Evolutionary conservation across 495 filamentous ascomycete species (phyloP), one percentile per base, ranked within the genome.

Genomic region (Penicillium atrosanguineum): DNA sequence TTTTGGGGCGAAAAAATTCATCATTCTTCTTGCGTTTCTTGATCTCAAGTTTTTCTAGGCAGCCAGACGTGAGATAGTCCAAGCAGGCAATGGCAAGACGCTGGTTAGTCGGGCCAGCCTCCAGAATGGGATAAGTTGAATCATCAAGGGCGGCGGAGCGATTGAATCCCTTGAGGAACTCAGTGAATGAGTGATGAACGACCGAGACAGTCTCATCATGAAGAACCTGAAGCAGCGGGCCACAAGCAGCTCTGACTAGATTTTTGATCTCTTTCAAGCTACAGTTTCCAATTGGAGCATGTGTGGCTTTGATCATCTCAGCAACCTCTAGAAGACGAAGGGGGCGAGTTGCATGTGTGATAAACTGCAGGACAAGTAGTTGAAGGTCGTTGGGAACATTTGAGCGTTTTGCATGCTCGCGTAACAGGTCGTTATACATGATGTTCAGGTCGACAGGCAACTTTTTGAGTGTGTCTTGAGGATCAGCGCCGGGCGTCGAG

Each of bases 151-250:
- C 29, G 3, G 2, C 29, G 21, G 37, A 48, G 25, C 55, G 52
- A 18, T 48, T 56, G 20, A 23, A 18, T 18, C 55, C 53, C 16
- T 56, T 52, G 16, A 82, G 67, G 60, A 73, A 82, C 50, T 82
- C 80, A 1, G 77, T 80, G 21, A 82, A 71, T n/a, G 78, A 80
- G 57, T 81, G 80, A 42, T 83, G 80, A 26, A 81, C 65, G 6
- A 81, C 67, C 14, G 56, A 71, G 16, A 82, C 64, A 0, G 74
- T 78, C 53, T 82, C 78, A 44, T 82, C 75, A 14, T 67, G 62
- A 3, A 75, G 61, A 23, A 82, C 69, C 48, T 81, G 73, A 0
- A 83, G 64, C 23, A 83, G 61, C 11, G 79, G 76, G 4, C 79
- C 80, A 60, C 77, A 80, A 12, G 69, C 62, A 20, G 56, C 49